Evolutionary conservation across 106 monocot genomes (phyloP).

Genomic region (Dendrobium officinale): DNA sequence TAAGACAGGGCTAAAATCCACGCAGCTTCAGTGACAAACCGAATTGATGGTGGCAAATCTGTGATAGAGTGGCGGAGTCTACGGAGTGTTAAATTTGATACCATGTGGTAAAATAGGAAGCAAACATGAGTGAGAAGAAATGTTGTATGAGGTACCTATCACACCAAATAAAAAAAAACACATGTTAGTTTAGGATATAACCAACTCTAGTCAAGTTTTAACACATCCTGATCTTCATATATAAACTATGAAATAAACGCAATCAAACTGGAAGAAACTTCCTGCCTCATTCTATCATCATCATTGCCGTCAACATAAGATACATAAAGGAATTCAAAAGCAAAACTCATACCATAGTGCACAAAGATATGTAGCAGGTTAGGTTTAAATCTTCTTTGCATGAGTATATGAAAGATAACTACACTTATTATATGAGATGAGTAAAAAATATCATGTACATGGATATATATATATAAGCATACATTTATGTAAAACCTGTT

Average conservation of each 20-base stretch:
- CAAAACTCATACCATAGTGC: not conserved
- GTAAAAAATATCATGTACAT: too few relatives aligned
- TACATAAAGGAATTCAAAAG: not conserved
- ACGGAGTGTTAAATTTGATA: constrained; percentile 80
- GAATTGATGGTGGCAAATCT: constrained; percentile 46
- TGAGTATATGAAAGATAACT: not conserved
- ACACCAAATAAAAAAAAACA: constrained; percentile 11
- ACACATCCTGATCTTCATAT: not conserved
- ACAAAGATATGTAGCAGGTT: not conserved
- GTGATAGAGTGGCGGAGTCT: constrained; percentile 64
- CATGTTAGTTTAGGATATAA: not conserved
- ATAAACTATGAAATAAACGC: not conserved
- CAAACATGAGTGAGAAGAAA: constrained; percentile 85
- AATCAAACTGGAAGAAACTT: not conserved
- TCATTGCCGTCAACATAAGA: not conserved
- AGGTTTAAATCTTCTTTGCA: not conserved
- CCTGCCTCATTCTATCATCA: not conserved
- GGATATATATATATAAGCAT: not conserved
- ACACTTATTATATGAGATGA: too few relatives aligned
- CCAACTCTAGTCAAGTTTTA: not conserved
- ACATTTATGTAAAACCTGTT: not conserved
- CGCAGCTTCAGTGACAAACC: constrained; percentile 48
- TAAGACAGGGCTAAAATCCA: constrained; percentile 86
- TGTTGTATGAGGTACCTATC: constrained; percentile 94
- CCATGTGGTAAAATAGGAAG: constrained; percentile 87